Evolutionary conservation across 208 protist species (phyloP).

Genomic region (Pavlovales sp.): DNA sequence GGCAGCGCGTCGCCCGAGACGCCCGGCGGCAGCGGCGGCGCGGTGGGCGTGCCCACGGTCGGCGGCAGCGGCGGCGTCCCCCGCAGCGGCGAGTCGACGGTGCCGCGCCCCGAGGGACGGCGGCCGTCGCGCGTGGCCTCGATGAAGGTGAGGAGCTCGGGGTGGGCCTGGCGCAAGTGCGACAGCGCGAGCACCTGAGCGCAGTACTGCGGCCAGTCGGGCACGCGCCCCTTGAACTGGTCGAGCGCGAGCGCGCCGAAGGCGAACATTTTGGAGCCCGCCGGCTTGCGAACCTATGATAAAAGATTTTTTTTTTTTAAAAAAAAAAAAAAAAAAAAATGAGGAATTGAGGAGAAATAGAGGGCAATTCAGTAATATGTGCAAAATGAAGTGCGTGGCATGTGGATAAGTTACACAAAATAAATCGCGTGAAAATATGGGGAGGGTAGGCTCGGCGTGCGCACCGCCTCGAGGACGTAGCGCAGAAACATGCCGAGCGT

Average conservation of each 20-base stretch:
- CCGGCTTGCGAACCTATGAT: no score
- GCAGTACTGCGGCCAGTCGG: slow-evolving; percentile 89
- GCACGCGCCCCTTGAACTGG: slow-evolving; percentile 82
- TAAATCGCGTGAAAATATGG: no score
- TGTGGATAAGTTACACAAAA: no score
- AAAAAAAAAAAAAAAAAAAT: no score
- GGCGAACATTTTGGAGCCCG: slow-evolving; percentile 80
- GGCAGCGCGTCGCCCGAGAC: not conserved
- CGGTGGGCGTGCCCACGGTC: not conserved
- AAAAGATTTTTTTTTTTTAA: no score
- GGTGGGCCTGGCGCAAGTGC: slow-evolving; percentile 57
- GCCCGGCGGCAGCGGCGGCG: not conserved
- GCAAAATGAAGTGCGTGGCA: no score
- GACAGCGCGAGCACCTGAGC: slow-evolving; percentile 64
- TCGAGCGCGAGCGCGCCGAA: slow-evolving; percentile 90
- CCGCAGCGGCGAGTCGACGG: not conserved
- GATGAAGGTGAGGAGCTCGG: slow-evolving; percentile 63
- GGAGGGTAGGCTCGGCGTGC: no score
- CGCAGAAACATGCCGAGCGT: slow-evolving; percentile 67
- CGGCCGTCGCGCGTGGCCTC: slow-evolving; percentile 40
- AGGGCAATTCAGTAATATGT: no score
- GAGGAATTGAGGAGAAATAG: no score
- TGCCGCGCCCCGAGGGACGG: not conserved
- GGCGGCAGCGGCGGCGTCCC: not conserved
- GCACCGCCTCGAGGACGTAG: slow-evolving; percentile 83